These are phyloP conservation scores for Ensete glaucum DNA, from an alignment of 176 grass and related monocot species.

Conservation along the genomic window DNA sequence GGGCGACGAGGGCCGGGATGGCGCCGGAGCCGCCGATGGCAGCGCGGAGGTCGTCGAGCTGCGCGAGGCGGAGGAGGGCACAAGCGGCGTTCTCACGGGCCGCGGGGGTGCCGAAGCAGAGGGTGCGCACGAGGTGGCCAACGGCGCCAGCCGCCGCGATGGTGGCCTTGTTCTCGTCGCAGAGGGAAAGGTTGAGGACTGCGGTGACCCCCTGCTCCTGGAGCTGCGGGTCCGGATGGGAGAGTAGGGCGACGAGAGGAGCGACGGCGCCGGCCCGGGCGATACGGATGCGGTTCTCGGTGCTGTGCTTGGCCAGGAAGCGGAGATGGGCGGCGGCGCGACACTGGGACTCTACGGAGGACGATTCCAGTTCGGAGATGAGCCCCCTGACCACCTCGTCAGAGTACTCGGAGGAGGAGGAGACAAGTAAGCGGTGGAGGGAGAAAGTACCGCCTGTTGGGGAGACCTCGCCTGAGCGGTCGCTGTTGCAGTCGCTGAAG, in stretches of 20 bases:
- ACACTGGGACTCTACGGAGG: constrained; percentile 1
- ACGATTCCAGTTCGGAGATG: neutral
- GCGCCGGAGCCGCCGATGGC: constrained; percentile 4
- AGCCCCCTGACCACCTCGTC: neutral
- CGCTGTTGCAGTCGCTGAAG: constrained; percentile 3
- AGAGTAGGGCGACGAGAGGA: constrained; percentile 2
- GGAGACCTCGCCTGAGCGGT: constrained; percentile 2
- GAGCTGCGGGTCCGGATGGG: neutral
- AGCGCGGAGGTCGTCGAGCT: neutral
- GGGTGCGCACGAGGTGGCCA: neutral
- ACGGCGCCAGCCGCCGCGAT: neutral
- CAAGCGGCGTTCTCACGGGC: constrained; percentile 9
- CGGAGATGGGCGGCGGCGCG: neutral
- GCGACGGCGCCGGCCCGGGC: constrained; percentile 1
- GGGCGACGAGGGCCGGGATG: neutral
- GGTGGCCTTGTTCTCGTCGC: neutral
- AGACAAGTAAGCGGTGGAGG: neutral
- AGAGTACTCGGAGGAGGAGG: neutral
- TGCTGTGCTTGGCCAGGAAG: neutral
- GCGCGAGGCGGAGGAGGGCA: neutral
- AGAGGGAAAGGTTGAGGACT: constrained; percentile 6
- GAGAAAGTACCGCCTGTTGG: neutral
- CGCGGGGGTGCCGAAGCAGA: constrained; percentile 4
- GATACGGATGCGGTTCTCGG: constrained; percentile 1
- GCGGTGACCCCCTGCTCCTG: constrained; percentile 12